Evolutionary conservation across 129 eudicot species (phyloP).

Genomic region (Artemisia annua): DNA sequence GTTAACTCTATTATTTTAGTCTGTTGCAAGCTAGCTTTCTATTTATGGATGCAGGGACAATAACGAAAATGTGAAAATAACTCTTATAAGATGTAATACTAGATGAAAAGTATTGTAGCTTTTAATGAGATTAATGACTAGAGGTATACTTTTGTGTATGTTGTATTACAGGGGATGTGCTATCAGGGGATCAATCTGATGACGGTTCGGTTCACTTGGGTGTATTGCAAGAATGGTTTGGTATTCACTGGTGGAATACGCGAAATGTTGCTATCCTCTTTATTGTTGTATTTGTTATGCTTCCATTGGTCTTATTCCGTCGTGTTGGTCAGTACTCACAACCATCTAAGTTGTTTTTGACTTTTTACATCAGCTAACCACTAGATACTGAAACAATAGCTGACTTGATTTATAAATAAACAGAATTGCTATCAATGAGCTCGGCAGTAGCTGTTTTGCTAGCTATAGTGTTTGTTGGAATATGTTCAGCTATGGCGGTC

Average conservation of each 20-base stretch:
- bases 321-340: slow-evolving; percentile 72
- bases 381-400: background rate
- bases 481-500: slow-evolving; percentile 86
- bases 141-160: background rate
- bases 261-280: slow-evolving; percentile 65
- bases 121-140: background rate
- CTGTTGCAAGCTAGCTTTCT: background rate
- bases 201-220: slow-evolving; percentile 68
- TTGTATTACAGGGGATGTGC: slow-evolving; percentile 70
- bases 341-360: background rate
- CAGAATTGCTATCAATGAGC: slow-evolving; percentile 75
- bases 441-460: slow-evolving; percentile 82
- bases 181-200: slow-evolving; percentile 61
- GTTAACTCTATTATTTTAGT: too few species aligned
- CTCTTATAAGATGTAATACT: background rate
- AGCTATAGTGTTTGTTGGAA: slow-evolving; percentile 84
- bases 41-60: background rate
- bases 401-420: background rate
- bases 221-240: slow-evolving; percentile 90
- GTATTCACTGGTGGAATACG: slow-evolving; percentile 87
- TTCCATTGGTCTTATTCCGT: slow-evolving; percentile 80
- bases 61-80: background rate
- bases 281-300: slow-evolving; percentile 62
- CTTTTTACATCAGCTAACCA: background rate
- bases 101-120: background rate